These are phyloP conservation scores for Bipolaris zeicola DNA, from an alignment of 2,329 filamentous ascomycete species.

Conservation along the genomic window DNA sequence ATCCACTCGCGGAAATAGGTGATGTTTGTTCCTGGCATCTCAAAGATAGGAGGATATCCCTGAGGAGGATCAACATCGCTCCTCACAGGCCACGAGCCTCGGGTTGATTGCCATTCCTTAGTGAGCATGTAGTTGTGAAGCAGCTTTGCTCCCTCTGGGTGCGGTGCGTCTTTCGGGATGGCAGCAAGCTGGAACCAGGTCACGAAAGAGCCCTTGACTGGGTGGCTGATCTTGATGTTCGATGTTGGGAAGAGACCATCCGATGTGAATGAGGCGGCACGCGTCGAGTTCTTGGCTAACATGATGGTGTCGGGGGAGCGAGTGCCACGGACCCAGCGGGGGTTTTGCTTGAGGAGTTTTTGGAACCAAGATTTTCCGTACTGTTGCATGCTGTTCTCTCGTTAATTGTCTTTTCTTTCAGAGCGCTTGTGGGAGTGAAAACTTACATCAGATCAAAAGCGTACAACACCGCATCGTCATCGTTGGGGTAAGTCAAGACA, in stretches of 20 bases:
- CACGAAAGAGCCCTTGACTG: conserved; percentile 50
- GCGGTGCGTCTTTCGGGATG: conserved; percentile 56
- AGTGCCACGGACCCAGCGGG: conserved; percentile 60
- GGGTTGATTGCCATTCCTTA: conserved; percentile 46
- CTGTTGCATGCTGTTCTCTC: conserved; percentile 31
- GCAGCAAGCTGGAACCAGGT: conserved; percentile 57
- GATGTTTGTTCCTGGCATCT: conserved; percentile 45
- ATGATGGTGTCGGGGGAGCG: conserved; percentile 51
- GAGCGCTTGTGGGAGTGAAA: background rate
- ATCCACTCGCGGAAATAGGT: conserved; percentile 51
- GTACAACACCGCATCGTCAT: conserved; percentile 62
- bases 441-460: conserved; percentile 55
- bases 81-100: conserved; percentile 46
- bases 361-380: conserved; percentile 58
- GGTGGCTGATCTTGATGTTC: conserved; percentile 22
- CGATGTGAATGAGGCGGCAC: conserved; percentile 27
- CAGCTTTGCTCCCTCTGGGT: conserved; percentile 59
- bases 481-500: conserved; percentile 60
- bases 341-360: conserved; percentile 55
- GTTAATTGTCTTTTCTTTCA: background rate
- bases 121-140: conserved; percentile 56
- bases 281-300: conserved; percentile 26
- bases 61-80: conserved; percentile 37
- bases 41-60: conserved; percentile 37
- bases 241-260: background rate